Base-by-base conservation (phyloP, 2,329 filamentous ascomycete species). In the Pseudogymnoascus sp. region DNA sequence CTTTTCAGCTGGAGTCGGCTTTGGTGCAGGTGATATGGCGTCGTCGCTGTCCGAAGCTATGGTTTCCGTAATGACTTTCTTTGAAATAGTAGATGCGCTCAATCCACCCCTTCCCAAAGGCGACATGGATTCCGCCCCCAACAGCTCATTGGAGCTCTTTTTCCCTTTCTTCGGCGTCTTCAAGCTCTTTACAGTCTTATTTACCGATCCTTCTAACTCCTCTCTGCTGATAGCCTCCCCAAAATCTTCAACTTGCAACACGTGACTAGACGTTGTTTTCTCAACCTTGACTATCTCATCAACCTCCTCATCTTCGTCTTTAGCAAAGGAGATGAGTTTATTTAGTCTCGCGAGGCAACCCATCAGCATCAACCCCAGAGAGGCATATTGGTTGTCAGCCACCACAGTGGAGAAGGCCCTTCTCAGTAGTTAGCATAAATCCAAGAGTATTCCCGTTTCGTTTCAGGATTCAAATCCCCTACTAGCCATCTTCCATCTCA, bases 371-470 rank as follows among this genome's bases (percentile, higher is more conserved):
- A 91, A 77, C 3, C 90, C 90, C 2, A 93, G 78, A 3, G 85
- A 78, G 2, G 89, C 84, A 73, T 90, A 90, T 69, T 91, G 89
- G 35, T 81, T 84, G 72, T 92, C 89, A 15, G 86, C 86, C 3
- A 87, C 77, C 42, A 93, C 76, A 65, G 86, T 87, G 0, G 86
- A 85, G 72, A 93, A 92, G 1, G 83, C 78, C 15, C 74, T 72
- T 63, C 75, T 66, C 42, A 81, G 65, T 5, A 33, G 48, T 55
- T 15, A 55, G 48, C n/a, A 55, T 10, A 5, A 33, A 13, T 55
- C 27, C 8, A 55, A 55, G 44, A 17, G n/a, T 31, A 51, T 17
- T 9, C 1, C 8, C 4, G 8, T 15, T 7, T n/a, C 8, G 7
- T 7, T 55, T 10, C n/a, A 8, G 5, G 3, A 1, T 2, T 21